Evolutionary conservation across 768 basidiomycete genomes (phyloP).

Genomic region (Crassisporium funariophilum): DNA sequence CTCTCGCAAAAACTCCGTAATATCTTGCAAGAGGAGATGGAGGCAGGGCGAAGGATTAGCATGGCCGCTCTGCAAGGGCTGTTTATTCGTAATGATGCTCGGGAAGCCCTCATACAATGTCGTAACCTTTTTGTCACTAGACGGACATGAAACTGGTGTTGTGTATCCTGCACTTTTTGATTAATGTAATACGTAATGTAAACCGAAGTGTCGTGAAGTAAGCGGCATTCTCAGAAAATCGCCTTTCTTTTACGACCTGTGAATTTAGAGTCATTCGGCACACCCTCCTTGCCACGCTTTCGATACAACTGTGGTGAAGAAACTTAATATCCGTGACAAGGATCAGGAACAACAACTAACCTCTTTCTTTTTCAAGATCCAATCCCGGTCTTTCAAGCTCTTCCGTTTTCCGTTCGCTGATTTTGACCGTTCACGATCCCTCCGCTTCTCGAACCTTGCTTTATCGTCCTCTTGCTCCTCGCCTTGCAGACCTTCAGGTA

Average conservation of each 20-base stretch:
- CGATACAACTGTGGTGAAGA: slow-evolving; percentile 64
- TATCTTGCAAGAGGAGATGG: slow-evolving; percentile 55
- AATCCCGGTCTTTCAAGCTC: slow-evolving; percentile 75
- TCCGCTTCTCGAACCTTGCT: slow-evolving; percentile 75
- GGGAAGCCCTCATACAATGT: slow-evolving; percentile 54
- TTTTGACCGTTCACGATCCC: slow-evolving; percentile 64
- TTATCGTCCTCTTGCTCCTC: slow-evolving; percentile 59
- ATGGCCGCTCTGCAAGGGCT: slow-evolving; percentile 97
- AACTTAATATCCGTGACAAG: slow-evolving; percentile 5
- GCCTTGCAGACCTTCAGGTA: slow-evolving; percentile 79
- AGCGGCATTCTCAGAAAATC: slow-evolving; percentile 57
- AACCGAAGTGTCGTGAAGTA: neutral
- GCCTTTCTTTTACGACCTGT: slow-evolving; percentile 88
- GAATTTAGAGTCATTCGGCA: slow-evolving; percentile 85
- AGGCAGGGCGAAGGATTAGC: slow-evolving; percentile 64
- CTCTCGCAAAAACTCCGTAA: slow-evolving; percentile 56
- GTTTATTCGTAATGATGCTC: slow-evolving; percentile 78
- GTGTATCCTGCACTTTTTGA: slow-evolving; percentile 1
- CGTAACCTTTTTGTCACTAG: slow-evolving; percentile 43
- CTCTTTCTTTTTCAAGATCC: slow-evolving; percentile 98
- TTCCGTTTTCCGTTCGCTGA: slow-evolving; percentile 71
- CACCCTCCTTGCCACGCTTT: slow-evolving; percentile 80
- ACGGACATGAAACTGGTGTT: slow-evolving; percentile 19
- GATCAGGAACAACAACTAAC: slow-evolving; percentile 35
- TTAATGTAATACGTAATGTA: slow-evolving; percentile 4